Base-by-base conservation (phyloP, 2,329 filamentous ascomycete species). In the Colletotrichum sp. region DNA sequence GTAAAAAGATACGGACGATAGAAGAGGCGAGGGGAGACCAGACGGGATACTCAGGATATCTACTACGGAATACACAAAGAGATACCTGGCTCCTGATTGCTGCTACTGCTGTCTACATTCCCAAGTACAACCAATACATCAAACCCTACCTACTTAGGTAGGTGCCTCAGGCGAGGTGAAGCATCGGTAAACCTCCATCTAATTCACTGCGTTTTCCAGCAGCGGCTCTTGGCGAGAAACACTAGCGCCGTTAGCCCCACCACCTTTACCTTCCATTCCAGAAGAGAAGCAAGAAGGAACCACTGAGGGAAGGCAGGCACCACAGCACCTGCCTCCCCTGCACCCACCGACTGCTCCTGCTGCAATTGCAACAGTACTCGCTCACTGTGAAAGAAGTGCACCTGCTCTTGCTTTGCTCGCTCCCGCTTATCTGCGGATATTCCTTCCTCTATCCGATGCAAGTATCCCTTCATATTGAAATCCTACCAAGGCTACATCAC, bases 221-320 rank as follows among this genome's bases (percentile, higher is more conserved):
- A 24, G 28, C 58, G 69, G 73, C 73, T 76, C 73, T 76, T 76
- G 70, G 73, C 73, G 38, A 52, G 18, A n/a, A 43, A n/a, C 73
- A 55, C 69, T 72, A 58, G 62, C 56, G 55, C 28, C 24, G 3
- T 28, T 28, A 12, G 30, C 43, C 43, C 56, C 67, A 58, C 70
- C 65, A 52, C 34, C 30, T 43, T 28, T 52, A 12, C 16, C 58
- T 68, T 68, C 65, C 34, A 38, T 76, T 76, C 73, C 70, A 76
- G 73, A 76, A 75, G 43, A 76, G 73, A 73, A 75, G 56, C 55
- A 65, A 69, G 26, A 75, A 67, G 70, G 73, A 73, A 73, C 62
- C 70, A 56, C 10, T n/a, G 62, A 43, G 24, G 32, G 10, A 60
- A 52, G n/a, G 43, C 43, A 52, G 1, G 43, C 18, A 48, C 38